Conservation (phyloP, 345 rosid genomes). For the Fremontodendron californicum region DNA sequence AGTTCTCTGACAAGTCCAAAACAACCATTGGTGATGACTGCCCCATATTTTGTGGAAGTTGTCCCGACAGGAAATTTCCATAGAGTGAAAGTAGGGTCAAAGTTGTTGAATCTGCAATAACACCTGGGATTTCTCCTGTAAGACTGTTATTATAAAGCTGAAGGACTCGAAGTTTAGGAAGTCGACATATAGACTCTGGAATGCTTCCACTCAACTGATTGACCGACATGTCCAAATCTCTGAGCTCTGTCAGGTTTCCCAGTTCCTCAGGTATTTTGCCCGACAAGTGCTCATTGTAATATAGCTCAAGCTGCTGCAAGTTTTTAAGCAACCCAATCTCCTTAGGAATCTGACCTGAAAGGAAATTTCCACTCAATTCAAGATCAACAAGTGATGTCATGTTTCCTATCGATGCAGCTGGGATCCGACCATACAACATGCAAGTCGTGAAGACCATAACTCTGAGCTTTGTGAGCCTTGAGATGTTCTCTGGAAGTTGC, state of each 20-base stretch:
- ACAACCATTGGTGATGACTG: conserved; percentile 46
- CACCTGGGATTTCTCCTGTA: conserved; percentile 68
- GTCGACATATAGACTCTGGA: conserved; percentile 73
- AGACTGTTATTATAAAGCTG: conserved; percentile 95
- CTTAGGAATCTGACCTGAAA: conserved; percentile 60
- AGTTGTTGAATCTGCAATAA: conserved; percentile 56
- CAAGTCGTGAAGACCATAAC: conserved; percentile 68
- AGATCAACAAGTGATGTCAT: conserved; percentile 82
- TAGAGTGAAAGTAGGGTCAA: conserved; percentile 64
- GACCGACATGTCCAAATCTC: conserved; percentile 85
- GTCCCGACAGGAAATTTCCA: conserved; percentile 68
- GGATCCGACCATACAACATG: conserved; percentile 58
- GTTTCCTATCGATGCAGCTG: conserved; percentile 69
- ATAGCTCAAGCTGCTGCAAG: conserved; percentile 76
- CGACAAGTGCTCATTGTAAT: conserved; percentile 63
- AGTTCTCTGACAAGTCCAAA: conserved; percentile 82
- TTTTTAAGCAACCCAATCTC: conserved; percentile 74
- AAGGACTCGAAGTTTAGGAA: conserved; percentile 65
- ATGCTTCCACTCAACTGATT: conserved; percentile 62
- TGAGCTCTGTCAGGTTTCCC: conserved; percentile 79
- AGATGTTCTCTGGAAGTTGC: conserved; percentile 50
- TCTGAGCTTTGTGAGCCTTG: conserved; percentile 53
- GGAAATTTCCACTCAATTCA: conserved; percentile 75
- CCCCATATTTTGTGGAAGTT: conserved; percentile 69
- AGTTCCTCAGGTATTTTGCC: conserved; percentile 79